Evolutionary conservation across 2,329 filamentous ascomycete genomes (phyloP).

Genomic region (Colletotrichum zoysiae): DNA sequence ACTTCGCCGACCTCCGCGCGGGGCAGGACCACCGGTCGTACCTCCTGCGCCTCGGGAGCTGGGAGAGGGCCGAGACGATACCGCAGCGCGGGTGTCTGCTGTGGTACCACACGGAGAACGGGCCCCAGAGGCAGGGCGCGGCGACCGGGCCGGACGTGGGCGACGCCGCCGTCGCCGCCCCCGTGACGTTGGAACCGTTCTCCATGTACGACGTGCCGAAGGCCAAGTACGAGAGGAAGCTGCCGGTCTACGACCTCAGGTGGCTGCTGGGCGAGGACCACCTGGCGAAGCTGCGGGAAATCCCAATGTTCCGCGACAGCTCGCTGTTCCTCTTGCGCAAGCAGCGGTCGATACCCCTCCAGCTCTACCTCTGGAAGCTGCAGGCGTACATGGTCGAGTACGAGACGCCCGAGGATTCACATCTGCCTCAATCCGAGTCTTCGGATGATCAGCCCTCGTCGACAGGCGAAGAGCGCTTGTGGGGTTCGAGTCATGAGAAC

Average conservation of each 20-base stretch:
- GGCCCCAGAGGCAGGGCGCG: constrained; percentile 8
- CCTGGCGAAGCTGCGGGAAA: constrained; percentile 52
- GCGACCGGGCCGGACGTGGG: background rate
- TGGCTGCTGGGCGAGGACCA: constrained; percentile 64
- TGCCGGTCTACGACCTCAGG: constrained; percentile 66
- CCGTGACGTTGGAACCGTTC: constrained; percentile 18
- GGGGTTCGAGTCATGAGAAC: background rate
- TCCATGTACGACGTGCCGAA: constrained; percentile 53
- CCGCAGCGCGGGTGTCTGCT: constrained; percentile 61
- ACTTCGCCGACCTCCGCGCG: constrained; percentile 49
- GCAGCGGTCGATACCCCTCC: constrained; percentile 56
- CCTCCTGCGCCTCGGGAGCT: constrained; percentile 57
- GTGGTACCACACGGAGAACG: constrained; percentile 48
- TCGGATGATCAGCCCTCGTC: no score
- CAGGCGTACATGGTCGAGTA: constrained; percentile 63
- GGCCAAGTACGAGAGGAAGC: constrained; percentile 50
- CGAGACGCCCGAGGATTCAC: background rate
- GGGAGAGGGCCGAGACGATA: constrained; percentile 57
- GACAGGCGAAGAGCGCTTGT: background rate
- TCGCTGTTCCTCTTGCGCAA: constrained; percentile 56
- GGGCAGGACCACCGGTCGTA: constrained; percentile 52
- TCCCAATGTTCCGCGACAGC: constrained; percentile 43
- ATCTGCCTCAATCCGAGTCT: background rate
- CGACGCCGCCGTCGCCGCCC: no score
- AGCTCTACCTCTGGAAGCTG: constrained; percentile 68